Conservation (phyloP, 257 asterid species). For the Salvia miltiorrhiza region DNA sequence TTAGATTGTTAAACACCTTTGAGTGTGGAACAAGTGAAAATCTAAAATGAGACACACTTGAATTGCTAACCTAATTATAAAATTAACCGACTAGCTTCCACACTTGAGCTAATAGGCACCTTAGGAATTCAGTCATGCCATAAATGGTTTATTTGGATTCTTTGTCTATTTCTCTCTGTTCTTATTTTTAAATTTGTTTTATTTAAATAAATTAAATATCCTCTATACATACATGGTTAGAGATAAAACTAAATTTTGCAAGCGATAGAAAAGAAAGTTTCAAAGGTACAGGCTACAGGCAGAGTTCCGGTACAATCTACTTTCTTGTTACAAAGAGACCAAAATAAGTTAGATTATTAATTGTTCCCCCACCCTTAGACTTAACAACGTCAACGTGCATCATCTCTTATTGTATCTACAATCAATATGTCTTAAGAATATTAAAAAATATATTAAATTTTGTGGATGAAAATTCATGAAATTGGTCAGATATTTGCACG, state of each 20-base stretch:
- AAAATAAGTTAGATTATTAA: not conserved
- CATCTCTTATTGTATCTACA: too few relatives aligned
- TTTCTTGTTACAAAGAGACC: not conserved
- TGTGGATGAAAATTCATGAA: too few relatives aligned
- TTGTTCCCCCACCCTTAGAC: too few relatives aligned
- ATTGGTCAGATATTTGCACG: too few relatives aligned
- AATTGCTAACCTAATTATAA: not conserved
- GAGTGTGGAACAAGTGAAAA: not conserved
- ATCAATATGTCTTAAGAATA: too few relatives aligned
- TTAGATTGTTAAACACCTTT: not conserved
- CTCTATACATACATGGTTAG: not conserved
- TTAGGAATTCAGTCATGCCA: not conserved
- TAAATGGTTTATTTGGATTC: not conserved
- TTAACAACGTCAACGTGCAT: too few relatives aligned
- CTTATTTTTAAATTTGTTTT: not conserved
- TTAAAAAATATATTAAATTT: too few relatives aligned
- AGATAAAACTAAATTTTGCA: not conserved
- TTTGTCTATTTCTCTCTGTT: not conserved
- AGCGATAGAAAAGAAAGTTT: not conserved
- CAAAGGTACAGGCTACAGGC: too few relatives aligned
- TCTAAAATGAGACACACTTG: too few relatives aligned
- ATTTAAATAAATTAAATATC: not conserved
- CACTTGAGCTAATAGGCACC: not conserved
- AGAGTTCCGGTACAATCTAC: too few relatives aligned
- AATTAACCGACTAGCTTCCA: not conserved